A percentile compares a stretch with the other conserved stretches of the same genome.
Evolutionary conservation across 441 rosid genomes (phyloP).

Genomic region (Pelargonium citronellum): DNA sequence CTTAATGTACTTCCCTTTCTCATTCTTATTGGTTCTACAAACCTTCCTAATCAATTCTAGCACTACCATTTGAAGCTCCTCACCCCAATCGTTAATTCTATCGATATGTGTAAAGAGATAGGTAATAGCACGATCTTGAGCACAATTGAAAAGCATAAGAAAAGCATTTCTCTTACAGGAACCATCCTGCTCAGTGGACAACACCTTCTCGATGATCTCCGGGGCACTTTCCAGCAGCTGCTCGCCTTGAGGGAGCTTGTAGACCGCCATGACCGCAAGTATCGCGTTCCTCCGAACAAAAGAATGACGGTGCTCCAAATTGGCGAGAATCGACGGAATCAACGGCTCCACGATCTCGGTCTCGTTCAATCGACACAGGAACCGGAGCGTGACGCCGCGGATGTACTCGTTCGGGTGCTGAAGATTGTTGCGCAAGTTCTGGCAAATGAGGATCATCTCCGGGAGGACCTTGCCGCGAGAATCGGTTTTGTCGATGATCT

Average conservation of each 20-base stretch:
- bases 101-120: constrained; percentile 73
- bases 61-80: constrained; percentile 85
- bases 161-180: constrained; percentile 85
- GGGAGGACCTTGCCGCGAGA: constrained; percentile 56
- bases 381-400: constrained; percentile 73
- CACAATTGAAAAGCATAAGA: constrained; percentile 85
- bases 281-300: constrained; percentile 67
- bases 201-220: constrained; percentile 23
- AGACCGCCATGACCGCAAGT: constrained; percentile 49
- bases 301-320: constrained; percentile 66
- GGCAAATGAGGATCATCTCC: constrained; percentile 79
- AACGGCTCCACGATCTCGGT: constrained; percentile 72
- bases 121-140: constrained; percentile 68
- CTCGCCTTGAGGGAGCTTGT: constrained; percentile 26
- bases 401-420: constrained; percentile 84
- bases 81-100: constrained; percentile 79
- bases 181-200: constrained; percentile 66
- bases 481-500: constrained; percentile 68
- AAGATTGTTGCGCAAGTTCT: constrained; percentile 73
- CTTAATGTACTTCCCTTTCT: constrained; percentile 82
- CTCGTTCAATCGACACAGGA: constrained; percentile 65
- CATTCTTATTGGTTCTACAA: constrained; percentile 65
- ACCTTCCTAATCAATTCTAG: constrained; percentile 81
- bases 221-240: constrained; percentile 23
- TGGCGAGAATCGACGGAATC: constrained; percentile 65